Conservation (phyloP, 2,329 filamentous ascomycete genomes). For the Lecanicillium sp. region DNA sequence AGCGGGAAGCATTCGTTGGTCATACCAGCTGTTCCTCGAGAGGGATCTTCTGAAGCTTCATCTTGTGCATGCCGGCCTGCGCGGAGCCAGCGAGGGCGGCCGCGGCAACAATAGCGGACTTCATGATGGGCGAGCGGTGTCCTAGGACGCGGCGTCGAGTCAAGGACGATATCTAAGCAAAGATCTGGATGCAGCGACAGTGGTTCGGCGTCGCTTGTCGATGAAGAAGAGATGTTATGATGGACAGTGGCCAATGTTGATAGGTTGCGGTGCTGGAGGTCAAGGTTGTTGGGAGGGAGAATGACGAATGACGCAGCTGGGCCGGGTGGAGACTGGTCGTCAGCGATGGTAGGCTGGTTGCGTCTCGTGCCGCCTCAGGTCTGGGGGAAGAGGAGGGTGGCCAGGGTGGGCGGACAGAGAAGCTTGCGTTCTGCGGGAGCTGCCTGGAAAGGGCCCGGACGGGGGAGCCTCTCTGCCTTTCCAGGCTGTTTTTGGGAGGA, state of each 20-base stretch:
- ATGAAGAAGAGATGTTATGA: slow-evolving; percentile 2
- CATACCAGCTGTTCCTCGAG: slow-evolving; percentile 85
- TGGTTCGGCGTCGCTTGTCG: slow-evolving; percentile 1
- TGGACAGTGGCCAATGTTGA: slow-evolving; percentile 1
- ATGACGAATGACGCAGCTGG: slow-evolving; percentile 10
- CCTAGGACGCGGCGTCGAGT: background rate
- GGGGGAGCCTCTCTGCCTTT: too few relatives aligned
- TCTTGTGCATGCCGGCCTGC: slow-evolving; percentile 82
- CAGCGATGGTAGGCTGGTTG: slow-evolving; percentile 7
- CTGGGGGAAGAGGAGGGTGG: background rate
- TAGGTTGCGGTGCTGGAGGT: background rate
- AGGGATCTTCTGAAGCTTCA: slow-evolving; percentile 96
- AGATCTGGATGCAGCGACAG: slow-evolving; percentile 4
- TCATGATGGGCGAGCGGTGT: slow-evolving; percentile 55
- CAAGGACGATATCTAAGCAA: background rate
- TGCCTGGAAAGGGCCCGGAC: too few relatives aligned
- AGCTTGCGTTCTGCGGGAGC: slow-evolving; percentile 6
- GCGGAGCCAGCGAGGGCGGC: slow-evolving; percentile 74
- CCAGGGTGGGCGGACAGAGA: background rate
- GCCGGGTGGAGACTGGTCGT: slow-evolving; percentile 6
- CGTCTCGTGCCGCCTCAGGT: slow-evolving; percentile 5
- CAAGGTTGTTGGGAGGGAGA: slow-evolving; percentile 6
- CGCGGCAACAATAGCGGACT: slow-evolving; percentile 72
- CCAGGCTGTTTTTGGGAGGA: too few relatives aligned
- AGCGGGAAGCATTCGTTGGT: slow-evolving; percentile 13